These are phyloP conservation scores for Spongispora temasekensis DNA, from an alignment of 1,284 basidiomycete genomes.

Conservation along the genomic window DNA sequence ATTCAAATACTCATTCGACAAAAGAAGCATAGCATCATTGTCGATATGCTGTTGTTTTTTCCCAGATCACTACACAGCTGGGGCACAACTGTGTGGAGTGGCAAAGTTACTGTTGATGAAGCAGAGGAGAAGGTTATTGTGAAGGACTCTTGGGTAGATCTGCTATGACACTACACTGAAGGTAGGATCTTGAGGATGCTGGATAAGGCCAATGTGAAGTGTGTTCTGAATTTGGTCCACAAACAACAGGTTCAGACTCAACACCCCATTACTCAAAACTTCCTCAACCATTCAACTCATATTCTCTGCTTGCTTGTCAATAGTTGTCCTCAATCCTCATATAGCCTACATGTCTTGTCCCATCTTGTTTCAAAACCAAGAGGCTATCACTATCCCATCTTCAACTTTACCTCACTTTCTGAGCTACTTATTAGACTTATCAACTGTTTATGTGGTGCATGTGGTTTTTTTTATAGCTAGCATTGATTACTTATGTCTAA, in stretches of 20 bases:
- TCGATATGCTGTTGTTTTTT: neutral
- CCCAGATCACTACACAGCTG: neutral
- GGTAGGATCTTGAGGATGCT: neutral
- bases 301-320: neutral
- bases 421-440: slow-evolving; percentile 5
- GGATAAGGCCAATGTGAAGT: neutral
- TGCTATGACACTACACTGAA: neutral
- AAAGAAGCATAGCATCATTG: neutral
- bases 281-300: slow-evolving; percentile 1
- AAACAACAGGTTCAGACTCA: slow-evolving; percentile 8
- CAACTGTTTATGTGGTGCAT: slow-evolving; percentile 6
- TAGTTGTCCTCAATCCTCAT: neutral
- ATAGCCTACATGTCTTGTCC: neutral
- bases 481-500: neutral
- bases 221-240: slow-evolving; percentile 1
- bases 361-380: slow-evolving; percentile 2
- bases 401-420: neutral
- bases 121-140: neutral
- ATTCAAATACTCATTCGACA: neutral
- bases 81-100: neutral
- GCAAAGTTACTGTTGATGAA: neutral
- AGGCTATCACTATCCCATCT: slow-evolving; percentile 1
- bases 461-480: neutral
- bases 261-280: neutral
- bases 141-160: neutral